phyloP scores from a whole-genome alignment of 2,329 filamentous ascomycete genomes.

The Ophiostoma perfectum region DNA sequence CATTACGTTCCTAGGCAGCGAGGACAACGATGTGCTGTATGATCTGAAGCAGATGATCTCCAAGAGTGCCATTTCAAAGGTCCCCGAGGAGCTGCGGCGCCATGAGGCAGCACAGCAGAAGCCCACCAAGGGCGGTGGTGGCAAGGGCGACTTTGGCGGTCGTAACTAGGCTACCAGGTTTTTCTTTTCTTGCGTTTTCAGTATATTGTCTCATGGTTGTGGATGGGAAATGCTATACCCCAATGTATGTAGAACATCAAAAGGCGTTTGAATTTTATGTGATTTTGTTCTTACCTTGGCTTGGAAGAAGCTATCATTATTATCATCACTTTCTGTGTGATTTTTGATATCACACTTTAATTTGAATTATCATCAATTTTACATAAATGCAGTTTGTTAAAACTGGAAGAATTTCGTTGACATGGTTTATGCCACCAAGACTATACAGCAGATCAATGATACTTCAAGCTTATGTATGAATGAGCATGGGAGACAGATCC shows the following conservation, averaged over 20 bases:
- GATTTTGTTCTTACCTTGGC: not conserved
- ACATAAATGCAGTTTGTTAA: not conserved
- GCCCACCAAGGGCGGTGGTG: slow-evolving; percentile 36
- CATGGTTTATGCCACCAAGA: too few relatives aligned
- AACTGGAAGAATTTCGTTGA: too few relatives aligned
- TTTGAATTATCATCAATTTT: not conserved
- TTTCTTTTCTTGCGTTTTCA: not conserved
- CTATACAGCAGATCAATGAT: too few relatives aligned
- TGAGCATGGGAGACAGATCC: too few relatives aligned
- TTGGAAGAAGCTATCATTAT: too few relatives aligned
- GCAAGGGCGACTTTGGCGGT: not conserved
- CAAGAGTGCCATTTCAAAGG: slow-evolving; percentile 80
- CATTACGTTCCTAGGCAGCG: slow-evolving; percentile 88
- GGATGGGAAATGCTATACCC: too few relatives aligned
- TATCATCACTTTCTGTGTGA: too few relatives aligned
- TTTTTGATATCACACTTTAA: not conserved
- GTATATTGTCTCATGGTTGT: too few relatives aligned
- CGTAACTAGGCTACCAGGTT: slow-evolving; percentile 1
- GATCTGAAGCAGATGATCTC: slow-evolving; percentile 93
- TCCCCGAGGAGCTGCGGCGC: slow-evolving; percentile 84
- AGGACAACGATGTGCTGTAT: slow-evolving; percentile 86
- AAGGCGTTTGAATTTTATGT: not conserved
- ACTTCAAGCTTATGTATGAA: too few relatives aligned
- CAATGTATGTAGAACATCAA: too few relatives aligned
- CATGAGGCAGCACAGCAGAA: slow-evolving; percentile 91